A percentile compares a stretch with the other conserved stretches of the same genome.
Conservation (phyloP, 495 filamentous ascomycete species). For the Podospora tetraspora region DNA sequence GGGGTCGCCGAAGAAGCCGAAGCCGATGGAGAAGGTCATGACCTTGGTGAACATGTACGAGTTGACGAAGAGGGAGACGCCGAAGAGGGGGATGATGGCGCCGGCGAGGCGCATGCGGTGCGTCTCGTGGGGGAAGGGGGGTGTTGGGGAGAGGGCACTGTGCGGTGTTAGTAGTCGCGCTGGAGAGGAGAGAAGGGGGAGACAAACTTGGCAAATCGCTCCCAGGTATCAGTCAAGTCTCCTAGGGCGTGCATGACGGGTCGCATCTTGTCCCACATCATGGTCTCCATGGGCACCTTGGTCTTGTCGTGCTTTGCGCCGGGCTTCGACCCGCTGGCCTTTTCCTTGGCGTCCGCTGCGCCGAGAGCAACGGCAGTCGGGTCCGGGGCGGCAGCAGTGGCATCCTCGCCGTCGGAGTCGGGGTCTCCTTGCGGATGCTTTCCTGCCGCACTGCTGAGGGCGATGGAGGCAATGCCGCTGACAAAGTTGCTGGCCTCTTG, state of each 20-base stretch:
- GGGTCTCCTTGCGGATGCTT: slow-evolving; percentile 57
- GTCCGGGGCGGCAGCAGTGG: slow-evolving; percentile 53
- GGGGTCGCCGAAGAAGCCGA: slow-evolving; percentile 79
- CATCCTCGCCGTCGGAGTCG: slow-evolving; percentile 39
- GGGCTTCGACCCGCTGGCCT: slow-evolving; percentile 43
- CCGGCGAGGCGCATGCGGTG: slow-evolving; percentile 59
- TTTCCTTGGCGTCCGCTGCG: slow-evolving; percentile 55
- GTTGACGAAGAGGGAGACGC: slow-evolving; percentile 56
- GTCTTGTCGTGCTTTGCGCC: slow-evolving; percentile 66
- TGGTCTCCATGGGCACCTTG: slow-evolving; percentile 74
- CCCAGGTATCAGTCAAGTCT: slow-evolving; percentile 72
- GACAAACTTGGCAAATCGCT: slow-evolving; percentile 69
- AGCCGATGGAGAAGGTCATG: slow-evolving; percentile 58
- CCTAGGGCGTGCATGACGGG: slow-evolving; percentile 71
- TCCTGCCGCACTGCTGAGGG: slow-evolving; percentile 68
- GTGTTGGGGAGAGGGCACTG: slow-evolving; percentile 69
- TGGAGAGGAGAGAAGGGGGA: background rate
- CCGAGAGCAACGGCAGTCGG: slow-evolving; percentile 46
- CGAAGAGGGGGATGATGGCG: slow-evolving; percentile 53
- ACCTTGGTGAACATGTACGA: slow-evolving; percentile 72
- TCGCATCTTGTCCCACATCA: slow-evolving; percentile 69
- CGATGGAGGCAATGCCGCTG: slow-evolving; percentile 67
- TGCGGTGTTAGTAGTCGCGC: background rate
- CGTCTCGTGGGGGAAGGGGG: slow-evolving; percentile 63
- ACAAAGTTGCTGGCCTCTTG: slow-evolving; percentile 80